Conservation (phyloP, 2,329 filamentous ascomycete genomes). For the Scedosporium aurantiacum region DNA sequence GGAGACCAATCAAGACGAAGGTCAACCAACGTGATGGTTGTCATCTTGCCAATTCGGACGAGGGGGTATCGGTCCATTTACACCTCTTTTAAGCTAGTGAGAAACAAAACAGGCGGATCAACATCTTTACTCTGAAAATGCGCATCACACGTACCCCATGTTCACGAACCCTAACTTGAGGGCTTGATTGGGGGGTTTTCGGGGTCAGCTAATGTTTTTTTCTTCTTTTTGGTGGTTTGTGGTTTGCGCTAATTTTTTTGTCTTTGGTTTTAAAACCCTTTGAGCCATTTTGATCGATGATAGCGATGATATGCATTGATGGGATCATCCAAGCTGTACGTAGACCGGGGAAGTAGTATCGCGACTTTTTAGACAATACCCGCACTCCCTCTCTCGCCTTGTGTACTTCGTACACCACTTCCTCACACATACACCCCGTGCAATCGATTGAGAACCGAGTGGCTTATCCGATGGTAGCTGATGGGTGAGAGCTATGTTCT, state of each 20-base stretch:
- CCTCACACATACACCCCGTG: not conserved
- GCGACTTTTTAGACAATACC: not conserved
- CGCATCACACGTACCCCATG: not conserved
- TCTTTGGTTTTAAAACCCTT: not conserved
- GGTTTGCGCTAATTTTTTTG: not conserved
- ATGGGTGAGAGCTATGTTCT: not conserved
- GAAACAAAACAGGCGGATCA: too few relatives aligned
- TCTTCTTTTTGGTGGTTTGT: not conserved
- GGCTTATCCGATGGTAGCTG: not conserved
- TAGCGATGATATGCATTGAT: not conserved
- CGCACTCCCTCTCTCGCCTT: not conserved
- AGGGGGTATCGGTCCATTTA: not conserved
- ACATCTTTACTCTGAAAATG: too few relatives aligned
- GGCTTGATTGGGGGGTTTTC: not conserved
- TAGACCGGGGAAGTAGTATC: not conserved
- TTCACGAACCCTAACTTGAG: not conserved
- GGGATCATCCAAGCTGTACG: not conserved
- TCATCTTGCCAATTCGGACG: not conserved
- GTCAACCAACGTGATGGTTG: constrained; percentile 4
- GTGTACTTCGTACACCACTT: not conserved
- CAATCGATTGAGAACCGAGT: not conserved
- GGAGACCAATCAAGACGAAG: constrained; percentile 1
- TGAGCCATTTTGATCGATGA: not conserved
- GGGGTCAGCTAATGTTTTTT: not conserved
- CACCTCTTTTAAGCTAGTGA: not conserved